These are phyloP conservation scores for Lotmaria passim DNA, from an alignment of 208 protist genomes.

Conservation along the genomic window DNA sequence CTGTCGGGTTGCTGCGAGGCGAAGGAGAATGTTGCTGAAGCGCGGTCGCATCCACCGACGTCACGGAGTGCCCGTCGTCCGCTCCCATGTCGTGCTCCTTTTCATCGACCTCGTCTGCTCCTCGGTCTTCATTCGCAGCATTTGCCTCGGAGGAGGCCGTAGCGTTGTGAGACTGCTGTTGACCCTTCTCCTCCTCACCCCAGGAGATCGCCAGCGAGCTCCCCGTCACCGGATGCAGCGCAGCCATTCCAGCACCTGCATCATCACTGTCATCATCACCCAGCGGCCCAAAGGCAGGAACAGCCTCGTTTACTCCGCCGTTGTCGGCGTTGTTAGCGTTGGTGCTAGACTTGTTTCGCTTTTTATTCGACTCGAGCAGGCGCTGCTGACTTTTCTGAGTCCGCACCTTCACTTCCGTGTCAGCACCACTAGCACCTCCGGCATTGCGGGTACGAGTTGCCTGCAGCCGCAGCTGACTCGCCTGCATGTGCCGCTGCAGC, in stretches of 20 bases:
- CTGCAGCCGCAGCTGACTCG: slow-evolving; percentile 35
- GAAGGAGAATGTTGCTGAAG: no score
- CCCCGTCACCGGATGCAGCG: background rate
- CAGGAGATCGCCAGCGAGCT: slow-evolving; percentile 10
- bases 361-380: no score
- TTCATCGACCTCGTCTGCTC: background rate
- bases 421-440: background rate
- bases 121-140: background rate
- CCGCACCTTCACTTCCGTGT: no score
- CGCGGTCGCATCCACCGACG: background rate
- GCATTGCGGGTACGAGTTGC: slow-evolving; percentile 1
- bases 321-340: background rate
- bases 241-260: no score
- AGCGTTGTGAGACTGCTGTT: no score
- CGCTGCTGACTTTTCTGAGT: no score
- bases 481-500: slow-evolving; percentile 35
- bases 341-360: no score
- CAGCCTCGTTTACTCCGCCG: no score
- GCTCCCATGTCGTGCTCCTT: no score
- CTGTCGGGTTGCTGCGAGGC: no score
- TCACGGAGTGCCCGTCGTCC: background rate
- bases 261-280: no score
- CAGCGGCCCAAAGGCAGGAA: background rate
- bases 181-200: slow-evolving; percentile 1
- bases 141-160: background rate